Conservation (phyloP, 768 basidiomycete species). For the Jaapia argillacea region DNA sequence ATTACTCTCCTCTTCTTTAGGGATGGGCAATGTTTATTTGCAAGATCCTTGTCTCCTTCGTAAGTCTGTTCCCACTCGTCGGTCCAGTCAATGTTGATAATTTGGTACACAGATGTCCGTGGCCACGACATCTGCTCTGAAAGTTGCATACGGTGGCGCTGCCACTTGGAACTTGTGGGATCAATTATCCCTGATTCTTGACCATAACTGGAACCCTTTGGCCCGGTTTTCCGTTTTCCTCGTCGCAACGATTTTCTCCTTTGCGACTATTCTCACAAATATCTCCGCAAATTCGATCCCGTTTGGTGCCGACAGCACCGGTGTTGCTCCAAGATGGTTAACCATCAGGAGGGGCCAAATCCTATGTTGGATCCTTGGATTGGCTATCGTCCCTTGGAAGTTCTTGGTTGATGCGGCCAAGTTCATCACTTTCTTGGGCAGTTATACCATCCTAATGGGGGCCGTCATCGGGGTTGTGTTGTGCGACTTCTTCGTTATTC, state of each 20-base stretch:
- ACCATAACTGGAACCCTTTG: conserved; percentile 12
- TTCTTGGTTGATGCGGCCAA: conserved; percentile 7
- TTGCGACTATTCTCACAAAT: not conserved
- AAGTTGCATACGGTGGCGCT: not conserved
- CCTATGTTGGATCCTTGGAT: conserved; percentile 12
- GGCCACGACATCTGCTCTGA: conserved; percentile 1
- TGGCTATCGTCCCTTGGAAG: conserved; percentile 16
- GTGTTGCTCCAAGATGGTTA: conserved; percentile 12
- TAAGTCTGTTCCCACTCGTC: not conserved
- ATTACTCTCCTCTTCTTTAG: too few species aligned
- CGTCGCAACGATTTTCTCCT: conserved; percentile 4
- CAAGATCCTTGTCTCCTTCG: not conserved
- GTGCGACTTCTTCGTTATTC: not conserved
- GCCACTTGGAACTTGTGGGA: conserved; percentile 7
- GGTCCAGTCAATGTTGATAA: not conserved
- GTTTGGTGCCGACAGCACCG: conserved; percentile 10
- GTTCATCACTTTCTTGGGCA: conserved; percentile 1
- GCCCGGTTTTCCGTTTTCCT: conserved; percentile 13
- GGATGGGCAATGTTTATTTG: not conserved
- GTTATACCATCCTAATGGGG: not conserved
- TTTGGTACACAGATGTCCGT: not conserved
- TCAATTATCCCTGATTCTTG: conserved; percentile 11
- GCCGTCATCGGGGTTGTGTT: not conserved
- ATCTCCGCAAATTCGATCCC: conserved; percentile 1
- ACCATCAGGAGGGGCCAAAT: conserved; percentile 15